phyloP scores from a whole-genome alignment of 2,329 filamentous ascomycete species.

The Colletotrichum eremochloae region DNA sequence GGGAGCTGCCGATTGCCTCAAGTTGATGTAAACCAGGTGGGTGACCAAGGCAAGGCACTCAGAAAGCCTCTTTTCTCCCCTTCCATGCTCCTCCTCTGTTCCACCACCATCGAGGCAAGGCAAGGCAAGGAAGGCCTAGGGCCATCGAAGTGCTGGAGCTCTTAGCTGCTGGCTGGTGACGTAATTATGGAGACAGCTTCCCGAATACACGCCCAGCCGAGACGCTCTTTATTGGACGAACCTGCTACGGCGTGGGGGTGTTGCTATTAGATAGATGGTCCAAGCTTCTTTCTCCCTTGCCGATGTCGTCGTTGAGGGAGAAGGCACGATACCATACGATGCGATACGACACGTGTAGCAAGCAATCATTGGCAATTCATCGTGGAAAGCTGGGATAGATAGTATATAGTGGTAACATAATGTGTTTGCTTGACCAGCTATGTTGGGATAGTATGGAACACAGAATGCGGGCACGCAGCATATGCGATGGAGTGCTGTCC shows the following conservation, averaged over 20 bases:
- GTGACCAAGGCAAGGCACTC: conserved; percentile 7
- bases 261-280: background rate
- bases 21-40: conserved; percentile 23
- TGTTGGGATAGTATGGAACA: no score
- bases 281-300: conserved; percentile 27
- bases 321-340: background rate
- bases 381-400: background rate
- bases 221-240: conserved; percentile 37
- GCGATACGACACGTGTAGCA: no score
- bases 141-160: conserved; percentile 26
- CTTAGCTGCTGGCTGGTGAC: conserved; percentile 31
- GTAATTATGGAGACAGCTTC: conserved; percentile 30
- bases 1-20: conserved; percentile 20
- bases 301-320: background rate
- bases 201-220: conserved; percentile 27
- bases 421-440: no score
- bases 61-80: background rate
- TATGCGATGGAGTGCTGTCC: background rate
- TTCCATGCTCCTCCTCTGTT: background rate
- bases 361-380: background rate
- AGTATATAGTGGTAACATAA: no score
- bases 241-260: conserved; percentile 1
- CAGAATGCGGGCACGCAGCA: background rate
- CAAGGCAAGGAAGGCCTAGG: background rate
- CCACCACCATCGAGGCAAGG: conserved; percentile 12